Percentiles rank a stretch among this genome's conserved stretches.
Conservation (phyloP, 352 stramenopile species). For the Phytophthora melonis region DNA sequence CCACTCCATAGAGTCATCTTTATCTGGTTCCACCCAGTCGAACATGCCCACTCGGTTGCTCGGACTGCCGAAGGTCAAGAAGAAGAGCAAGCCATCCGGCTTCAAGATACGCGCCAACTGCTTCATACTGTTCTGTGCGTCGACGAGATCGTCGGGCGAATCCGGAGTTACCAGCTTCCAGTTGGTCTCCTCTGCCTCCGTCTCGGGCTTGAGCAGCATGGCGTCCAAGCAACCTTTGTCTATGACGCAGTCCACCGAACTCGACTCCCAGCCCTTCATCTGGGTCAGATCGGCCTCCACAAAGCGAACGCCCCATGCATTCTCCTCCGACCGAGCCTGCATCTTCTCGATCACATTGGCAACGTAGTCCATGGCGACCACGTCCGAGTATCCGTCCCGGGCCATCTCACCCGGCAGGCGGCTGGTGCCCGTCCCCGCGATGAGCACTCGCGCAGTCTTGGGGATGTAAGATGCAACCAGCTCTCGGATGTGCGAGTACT, state of each 20-base stretch:
- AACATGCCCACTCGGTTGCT: conserved; percentile 64
- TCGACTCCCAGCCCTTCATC: conserved; percentile 51
- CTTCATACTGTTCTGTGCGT: conserved; percentile 48
- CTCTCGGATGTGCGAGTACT: conserved; percentile 55
- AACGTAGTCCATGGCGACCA: conserved; percentile 65
- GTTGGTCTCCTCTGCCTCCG: conserved; percentile 46
- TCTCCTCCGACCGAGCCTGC: conserved; percentile 42
- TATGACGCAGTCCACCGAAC: conserved; percentile 56
- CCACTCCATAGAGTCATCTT: conserved; percentile 42
- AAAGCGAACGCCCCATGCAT: conserved; percentile 49
- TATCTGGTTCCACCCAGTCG: conserved; percentile 42
- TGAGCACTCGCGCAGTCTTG: conserved; percentile 43
- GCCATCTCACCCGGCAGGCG: conserved; percentile 60
- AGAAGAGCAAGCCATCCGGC: conserved; percentile 47
- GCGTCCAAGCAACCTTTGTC: conserved; percentile 70
- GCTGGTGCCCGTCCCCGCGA: conserved; percentile 60
- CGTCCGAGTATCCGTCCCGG: conserved; percentile 49
- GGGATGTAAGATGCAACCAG: conserved; percentile 44
- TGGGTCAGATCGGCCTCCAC: conserved; percentile 54
- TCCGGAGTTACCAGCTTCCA: conserved; percentile 55
- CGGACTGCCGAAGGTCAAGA: conserved; percentile 61
- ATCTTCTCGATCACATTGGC: conserved; percentile 67
- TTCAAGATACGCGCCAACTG: conserved; percentile 56
- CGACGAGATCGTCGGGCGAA: conserved; percentile 50
- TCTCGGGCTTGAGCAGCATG: conserved; percentile 65